These are phyloP conservation scores for Debaryomyces sp. DNA, from an alignment of 1,139 yeast species.

Conservation along the genomic window DNA sequence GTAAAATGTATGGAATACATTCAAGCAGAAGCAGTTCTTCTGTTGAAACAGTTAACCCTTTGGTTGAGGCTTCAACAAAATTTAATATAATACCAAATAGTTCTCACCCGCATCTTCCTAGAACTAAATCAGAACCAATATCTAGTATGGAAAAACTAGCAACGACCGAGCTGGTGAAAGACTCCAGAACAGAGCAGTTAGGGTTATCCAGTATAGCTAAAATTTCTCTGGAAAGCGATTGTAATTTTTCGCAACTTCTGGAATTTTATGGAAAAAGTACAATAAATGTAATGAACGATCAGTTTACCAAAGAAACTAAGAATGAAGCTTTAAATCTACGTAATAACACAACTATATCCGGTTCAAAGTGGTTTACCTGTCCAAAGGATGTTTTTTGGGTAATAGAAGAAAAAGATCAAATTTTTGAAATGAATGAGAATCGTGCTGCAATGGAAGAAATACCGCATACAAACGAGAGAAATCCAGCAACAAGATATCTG, in stretches of 20 bases:
- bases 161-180: background rate
- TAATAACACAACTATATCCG: background rate
- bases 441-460: background rate
- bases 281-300: background rate
- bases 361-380: background rate
- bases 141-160: background rate
- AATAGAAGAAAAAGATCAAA: background rate
- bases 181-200: background rate
- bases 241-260: constrained; percentile 1
- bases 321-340: background rate
- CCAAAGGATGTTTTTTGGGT: background rate
- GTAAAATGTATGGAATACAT: background rate
- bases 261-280: background rate
- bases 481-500: background rate
- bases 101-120: background rate
- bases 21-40: background rate
- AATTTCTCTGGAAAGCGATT: background rate
- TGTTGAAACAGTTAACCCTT: background rate
- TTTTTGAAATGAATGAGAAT: background rate
- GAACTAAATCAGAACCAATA: background rate
- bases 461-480: background rate
- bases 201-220: background rate
- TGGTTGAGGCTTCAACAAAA: background rate
- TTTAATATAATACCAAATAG: background rate
- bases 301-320: background rate